phyloP scores from a whole-genome alignment of 2,329 filamentous ascomycete species.

The Diplodia intermedia region DNA sequence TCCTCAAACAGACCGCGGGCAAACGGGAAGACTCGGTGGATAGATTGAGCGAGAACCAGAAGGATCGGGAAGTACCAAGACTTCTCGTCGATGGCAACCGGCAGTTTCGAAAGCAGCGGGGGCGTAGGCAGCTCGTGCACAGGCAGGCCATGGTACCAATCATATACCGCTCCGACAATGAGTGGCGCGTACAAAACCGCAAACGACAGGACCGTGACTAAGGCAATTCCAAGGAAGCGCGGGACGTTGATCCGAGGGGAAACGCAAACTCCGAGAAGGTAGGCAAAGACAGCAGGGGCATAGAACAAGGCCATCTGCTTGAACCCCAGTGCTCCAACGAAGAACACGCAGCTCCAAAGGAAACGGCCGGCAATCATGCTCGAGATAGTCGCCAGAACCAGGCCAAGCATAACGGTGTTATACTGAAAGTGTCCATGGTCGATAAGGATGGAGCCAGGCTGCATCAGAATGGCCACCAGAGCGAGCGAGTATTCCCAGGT shows the following conservation, averaged over 20 bases:
- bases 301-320: slow-evolving; percentile 99
- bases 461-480: slow-evolving; percentile 88
- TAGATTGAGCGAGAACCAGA: slow-evolving; percentile 79
- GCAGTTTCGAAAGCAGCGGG: slow-evolving; percentile 69
- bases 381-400: slow-evolving; percentile 85
- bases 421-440: slow-evolving; percentile 98
- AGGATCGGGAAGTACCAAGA: slow-evolving; percentile 76
- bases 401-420: slow-evolving; percentile 97
- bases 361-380: slow-evolving; percentile 84
- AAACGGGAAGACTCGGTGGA: slow-evolving; percentile 96
- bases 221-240: slow-evolving; percentile 76
- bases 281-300: slow-evolving; percentile 89
- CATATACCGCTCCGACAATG: slow-evolving; percentile 72
- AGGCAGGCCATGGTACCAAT: slow-evolving; percentile 69
- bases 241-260: slow-evolving; percentile 72
- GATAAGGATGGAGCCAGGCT: slow-evolving; percentile 87
- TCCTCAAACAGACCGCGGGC: slow-evolving; percentile 96
- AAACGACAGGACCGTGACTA: slow-evolving; percentile 76
- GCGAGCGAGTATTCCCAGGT: slow-evolving; percentile 85
- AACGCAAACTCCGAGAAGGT: slow-evolving; percentile 85
- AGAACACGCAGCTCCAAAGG: slow-evolving; percentile 91
- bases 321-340: slow-evolving; percentile 91
- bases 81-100: slow-evolving; percentile 63
- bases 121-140: slow-evolving; percentile 64
- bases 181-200: slow-evolving; percentile 77